A percentile compares a stretch with the other conserved stretches of the same genome.
Conservation (phyloP, 106 monocot species). For the Phalaenopsis equestris region DNA sequence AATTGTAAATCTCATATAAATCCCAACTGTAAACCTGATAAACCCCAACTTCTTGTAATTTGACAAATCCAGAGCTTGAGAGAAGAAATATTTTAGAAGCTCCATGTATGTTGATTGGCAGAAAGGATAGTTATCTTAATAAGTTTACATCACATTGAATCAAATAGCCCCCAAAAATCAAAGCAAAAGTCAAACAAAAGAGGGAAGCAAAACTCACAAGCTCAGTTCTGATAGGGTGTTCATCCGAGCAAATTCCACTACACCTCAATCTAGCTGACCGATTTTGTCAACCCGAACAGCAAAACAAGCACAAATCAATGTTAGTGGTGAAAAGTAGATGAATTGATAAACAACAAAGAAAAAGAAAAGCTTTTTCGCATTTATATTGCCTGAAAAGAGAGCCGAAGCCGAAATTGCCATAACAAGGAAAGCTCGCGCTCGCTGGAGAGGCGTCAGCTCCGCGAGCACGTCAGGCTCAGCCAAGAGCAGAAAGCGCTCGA, state of each 20-base stretch:
- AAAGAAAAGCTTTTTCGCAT: background rate
- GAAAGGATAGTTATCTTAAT: background rate
- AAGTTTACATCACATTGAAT: background rate
- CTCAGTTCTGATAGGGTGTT: conserved; percentile 67
- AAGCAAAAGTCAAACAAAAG: background rate
- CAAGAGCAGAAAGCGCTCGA: conserved; percentile 45
- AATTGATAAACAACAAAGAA: background rate
- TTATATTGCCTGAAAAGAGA: conserved; percentile 39
- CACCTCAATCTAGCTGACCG: conserved; percentile 71
- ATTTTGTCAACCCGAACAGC: background rate
- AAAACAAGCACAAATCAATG: background rate
- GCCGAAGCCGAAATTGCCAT: conserved; percentile 54
- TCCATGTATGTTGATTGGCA: no score
- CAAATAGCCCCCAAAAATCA: background rate
- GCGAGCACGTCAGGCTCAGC: conserved; percentile 69
- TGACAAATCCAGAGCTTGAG: no score
- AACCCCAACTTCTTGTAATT: no score
- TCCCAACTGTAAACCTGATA: no score
- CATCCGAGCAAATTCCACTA: conserved; percentile 49
- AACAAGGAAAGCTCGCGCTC: conserved; percentile 64
- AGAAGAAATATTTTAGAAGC: no score
- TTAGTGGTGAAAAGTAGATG: background rate
- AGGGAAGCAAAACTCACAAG: conserved; percentile 35
- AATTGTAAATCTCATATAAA: no score
- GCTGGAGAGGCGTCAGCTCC: conserved; percentile 65